phyloP scores from a whole-genome alignment of 805 yeast genomes.

The Candida andamanensis region DNA sequence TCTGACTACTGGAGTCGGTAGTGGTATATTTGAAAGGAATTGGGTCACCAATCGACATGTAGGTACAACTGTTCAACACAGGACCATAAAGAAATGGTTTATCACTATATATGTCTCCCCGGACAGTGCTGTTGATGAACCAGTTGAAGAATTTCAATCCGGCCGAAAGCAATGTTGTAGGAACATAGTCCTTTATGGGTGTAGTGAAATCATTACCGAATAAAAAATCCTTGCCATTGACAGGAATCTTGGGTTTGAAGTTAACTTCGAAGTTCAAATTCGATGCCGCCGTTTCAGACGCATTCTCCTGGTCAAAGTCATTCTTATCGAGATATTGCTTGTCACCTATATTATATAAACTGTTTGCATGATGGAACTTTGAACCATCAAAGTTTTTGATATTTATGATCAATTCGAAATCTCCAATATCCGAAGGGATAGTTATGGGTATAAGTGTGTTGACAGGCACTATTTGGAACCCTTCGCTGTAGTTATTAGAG shows the following conservation, averaged over 20 bases:
- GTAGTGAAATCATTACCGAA: conserved; percentile 65
- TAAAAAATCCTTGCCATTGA: conserved; percentile 50
- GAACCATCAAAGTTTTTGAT: conserved; percentile 47
- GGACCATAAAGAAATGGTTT: conserved; percentile 61
- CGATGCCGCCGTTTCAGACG: conserved; percentile 11
- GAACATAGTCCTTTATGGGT: conserved; percentile 56
- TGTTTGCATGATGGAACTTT: conserved; percentile 26
- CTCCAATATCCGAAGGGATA: conserved; percentile 35
- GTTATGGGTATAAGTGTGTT: conserved; percentile 35
- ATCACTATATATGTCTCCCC: conserved; percentile 56
- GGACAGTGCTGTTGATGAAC: conserved; percentile 60
- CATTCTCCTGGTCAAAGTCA: conserved; percentile 6
- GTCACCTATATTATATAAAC: conserved; percentile 28
- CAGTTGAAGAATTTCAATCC: conserved; percentile 54
- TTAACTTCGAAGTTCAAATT: conserved; percentile 31
- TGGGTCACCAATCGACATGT: conserved; percentile 25
- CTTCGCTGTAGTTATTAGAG: conserved; percentile 20
- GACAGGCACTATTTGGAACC: conserved; percentile 34
- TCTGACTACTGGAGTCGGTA: conserved; percentile 8
- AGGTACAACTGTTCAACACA: conserved; percentile 53
- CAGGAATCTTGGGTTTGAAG: conserved; percentile 37
- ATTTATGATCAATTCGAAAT: conserved; percentile 34
- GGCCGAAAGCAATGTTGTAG: conserved; percentile 41
- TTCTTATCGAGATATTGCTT: conserved; percentile 18
- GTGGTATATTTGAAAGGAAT: conserved; percentile 11